Conservation (phyloP, 768 basidiomycete species). For the Xerocomus brunneocitrinus region DNA sequence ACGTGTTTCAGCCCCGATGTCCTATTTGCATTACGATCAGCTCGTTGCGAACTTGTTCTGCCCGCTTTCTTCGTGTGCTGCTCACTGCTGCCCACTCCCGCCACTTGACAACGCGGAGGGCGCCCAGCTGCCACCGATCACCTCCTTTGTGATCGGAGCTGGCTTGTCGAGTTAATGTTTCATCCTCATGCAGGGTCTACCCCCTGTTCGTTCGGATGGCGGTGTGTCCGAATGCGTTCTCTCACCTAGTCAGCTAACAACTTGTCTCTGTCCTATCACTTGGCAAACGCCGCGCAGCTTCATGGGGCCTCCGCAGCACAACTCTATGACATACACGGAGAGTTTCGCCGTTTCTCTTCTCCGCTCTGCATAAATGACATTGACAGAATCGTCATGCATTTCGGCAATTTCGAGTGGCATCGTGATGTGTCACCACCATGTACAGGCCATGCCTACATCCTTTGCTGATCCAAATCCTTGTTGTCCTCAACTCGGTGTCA, state of each 20-base stretch:
- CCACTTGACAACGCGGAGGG: conserved; percentile 11
- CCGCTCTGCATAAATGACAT: neutral
- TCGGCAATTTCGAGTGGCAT: neutral
- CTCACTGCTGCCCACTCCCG: conserved; percentile 1
- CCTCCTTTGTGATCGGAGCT: conserved; percentile 23
- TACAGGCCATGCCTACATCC: neutral
- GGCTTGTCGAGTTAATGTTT: conserved; percentile 5
- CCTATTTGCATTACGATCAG: conserved; percentile 1
- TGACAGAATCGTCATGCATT: neutral
- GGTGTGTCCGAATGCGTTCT: neutral
- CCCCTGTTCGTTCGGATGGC: neutral
- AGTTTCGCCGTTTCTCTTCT: neutral
- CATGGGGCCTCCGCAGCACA: neutral
- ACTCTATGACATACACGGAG: neutral
- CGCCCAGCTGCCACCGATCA: conserved; percentile 26
- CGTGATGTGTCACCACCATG: conserved; percentile 1
- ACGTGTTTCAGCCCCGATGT: neutral
- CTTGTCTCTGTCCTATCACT: neutral
- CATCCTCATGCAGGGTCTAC: conserved; percentile 1
- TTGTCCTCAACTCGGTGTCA: conserved; percentile 10
- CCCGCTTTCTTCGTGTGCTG: neutral
- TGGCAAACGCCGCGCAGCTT: neutral
- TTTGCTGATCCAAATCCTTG: neutral
- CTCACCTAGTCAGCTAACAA: neutral
- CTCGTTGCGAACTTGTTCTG: neutral